phyloP scores from a whole-genome alignment of 2,329 filamentous ascomycete genomes.

The Colletotrichum lentis region DNA sequence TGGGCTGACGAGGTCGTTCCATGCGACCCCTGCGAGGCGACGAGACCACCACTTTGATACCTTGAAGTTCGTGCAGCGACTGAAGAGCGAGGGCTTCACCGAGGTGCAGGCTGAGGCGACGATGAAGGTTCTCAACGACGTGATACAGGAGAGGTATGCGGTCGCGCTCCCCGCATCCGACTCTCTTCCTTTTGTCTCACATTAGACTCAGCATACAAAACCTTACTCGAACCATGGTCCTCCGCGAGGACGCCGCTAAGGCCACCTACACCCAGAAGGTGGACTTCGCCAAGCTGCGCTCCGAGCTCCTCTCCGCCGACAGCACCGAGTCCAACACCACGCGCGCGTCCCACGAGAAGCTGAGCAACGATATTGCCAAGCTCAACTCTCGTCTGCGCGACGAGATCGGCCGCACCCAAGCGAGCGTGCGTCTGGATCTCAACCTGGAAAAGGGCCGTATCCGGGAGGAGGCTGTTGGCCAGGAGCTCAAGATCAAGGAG shows the following conservation, averaged over 20 bases:
- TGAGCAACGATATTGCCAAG: slow-evolving; percentile 95
- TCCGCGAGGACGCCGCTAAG: slow-evolving; percentile 89
- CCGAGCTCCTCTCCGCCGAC: slow-evolving; percentile 90
- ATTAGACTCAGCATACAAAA: slow-evolving; percentile 79
- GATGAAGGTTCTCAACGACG: slow-evolving; percentile 96
- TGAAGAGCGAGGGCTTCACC: slow-evolving; percentile 91
- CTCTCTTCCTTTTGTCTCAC: background rate
- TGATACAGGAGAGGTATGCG: slow-evolving; percentile 87
- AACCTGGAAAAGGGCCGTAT: slow-evolving; percentile 98
- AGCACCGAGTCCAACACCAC: slow-evolving; percentile 90
- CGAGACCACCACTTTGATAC: slow-evolving; percentile 98
- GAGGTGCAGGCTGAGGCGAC: slow-evolving; percentile 96
- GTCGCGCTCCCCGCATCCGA: background rate
- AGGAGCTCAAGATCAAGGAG: slow-evolving; percentile 98
- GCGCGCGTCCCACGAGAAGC: slow-evolving; percentile 85
- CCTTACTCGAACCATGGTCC: slow-evolving; percentile 95
- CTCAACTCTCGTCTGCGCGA: slow-evolving; percentile 88
- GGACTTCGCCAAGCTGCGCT: slow-evolving; percentile 96
- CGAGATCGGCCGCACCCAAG: slow-evolving; percentile 93
- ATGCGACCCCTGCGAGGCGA: slow-evolving; percentile 66
- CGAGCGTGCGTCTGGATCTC: slow-evolving; percentile 87
- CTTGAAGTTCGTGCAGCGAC: slow-evolving; percentile 90
- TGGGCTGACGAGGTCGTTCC: slow-evolving; percentile 64
- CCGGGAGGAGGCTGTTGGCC: slow-evolving; percentile 91
- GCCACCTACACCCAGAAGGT: slow-evolving; percentile 88